A percentile compares a stretch with the other conserved stretches of the same genome.
phyloP scores from a whole-genome alignment of 2,329 filamentous ascomycete species.

The Penicillium fuscoglaucum region DNA sequence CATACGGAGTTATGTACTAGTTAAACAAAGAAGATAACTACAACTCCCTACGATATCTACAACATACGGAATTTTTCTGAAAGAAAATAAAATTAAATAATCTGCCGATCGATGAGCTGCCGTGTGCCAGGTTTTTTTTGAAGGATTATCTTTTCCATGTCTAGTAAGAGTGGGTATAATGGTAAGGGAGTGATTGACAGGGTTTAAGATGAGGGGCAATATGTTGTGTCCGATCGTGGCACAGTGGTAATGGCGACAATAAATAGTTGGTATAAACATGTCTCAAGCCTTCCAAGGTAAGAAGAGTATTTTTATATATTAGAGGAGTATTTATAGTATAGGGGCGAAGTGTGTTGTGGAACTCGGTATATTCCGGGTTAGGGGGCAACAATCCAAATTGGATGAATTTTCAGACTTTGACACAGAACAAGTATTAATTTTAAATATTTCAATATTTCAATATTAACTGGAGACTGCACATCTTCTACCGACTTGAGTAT shows the following conservation, averaged over 20 bases:
- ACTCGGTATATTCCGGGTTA: conserved; percentile 5
- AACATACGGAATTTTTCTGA: not conserved
- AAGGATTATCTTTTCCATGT: conserved; percentile 1
- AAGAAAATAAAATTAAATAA: not conserved
- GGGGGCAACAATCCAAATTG: not conserved
- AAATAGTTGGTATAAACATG: not conserved
- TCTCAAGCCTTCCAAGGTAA: conserved; percentile 5
- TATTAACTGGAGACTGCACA: not conserved
- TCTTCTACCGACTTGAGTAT: not conserved
- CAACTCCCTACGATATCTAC: no score
- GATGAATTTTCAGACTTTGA: not conserved
- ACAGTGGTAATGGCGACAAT: not conserved
- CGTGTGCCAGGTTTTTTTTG: not conserved
- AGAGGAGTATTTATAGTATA: conserved; percentile 1
- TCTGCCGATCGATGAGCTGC: conserved; percentile 2
- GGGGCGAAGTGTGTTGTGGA: not conserved
- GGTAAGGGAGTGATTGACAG: conserved; percentile 12
- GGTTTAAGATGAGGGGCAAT: conserved; percentile 5
- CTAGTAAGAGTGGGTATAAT: not conserved
- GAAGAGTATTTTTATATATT: not conserved
- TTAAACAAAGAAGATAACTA: not conserved
- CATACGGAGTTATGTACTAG: not conserved
- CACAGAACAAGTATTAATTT: not conserved
- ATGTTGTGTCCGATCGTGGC: not conserved
- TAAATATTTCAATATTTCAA: not conserved